phyloP scores from a whole-genome alignment of 306 rosid genomes.

The Acacia confusa region DNA sequence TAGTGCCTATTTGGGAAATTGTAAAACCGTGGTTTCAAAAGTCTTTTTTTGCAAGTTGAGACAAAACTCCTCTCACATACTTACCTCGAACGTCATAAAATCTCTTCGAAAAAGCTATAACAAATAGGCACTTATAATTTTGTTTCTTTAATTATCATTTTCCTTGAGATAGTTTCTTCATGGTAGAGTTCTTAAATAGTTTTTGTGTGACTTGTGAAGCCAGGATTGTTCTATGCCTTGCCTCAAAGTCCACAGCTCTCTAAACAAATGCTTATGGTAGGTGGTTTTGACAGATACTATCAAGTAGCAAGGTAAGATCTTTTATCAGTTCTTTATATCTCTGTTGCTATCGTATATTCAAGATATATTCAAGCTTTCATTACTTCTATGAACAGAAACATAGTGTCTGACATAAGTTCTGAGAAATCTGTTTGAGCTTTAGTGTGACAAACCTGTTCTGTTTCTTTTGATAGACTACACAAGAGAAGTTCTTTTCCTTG shows the following conservation, averaged over 20 bases:
- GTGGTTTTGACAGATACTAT: conserved; percentile 93
- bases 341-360: conserved; percentile 4
- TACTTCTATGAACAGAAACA: neutral
- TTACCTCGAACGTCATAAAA: no score
- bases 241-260: conserved; percentile 98
- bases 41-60: no score
- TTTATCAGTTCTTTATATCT: conserved; percentile 8
- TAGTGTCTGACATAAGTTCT: neutral
- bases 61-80: no score
- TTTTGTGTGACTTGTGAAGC: conserved; percentile 69
- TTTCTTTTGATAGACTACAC: neutral
- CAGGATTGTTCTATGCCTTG: conserved; percentile 96
- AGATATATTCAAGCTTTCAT: neutral
- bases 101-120: no score
- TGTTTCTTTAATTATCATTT: neutral
- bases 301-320: conserved; percentile 77
- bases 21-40: no score
- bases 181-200: conserved; percentile 46
- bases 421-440: neutral
- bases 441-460: neutral
- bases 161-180: conserved; percentile 21
- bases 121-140: neutral
- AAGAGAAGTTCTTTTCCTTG: neutral
- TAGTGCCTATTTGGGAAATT: no score
- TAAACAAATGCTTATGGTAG: conserved; percentile 97